Evolutionary conservation across 768 basidiomycete genomes (phyloP).

Genomic region (Gloeostereum incarnatum): DNA sequence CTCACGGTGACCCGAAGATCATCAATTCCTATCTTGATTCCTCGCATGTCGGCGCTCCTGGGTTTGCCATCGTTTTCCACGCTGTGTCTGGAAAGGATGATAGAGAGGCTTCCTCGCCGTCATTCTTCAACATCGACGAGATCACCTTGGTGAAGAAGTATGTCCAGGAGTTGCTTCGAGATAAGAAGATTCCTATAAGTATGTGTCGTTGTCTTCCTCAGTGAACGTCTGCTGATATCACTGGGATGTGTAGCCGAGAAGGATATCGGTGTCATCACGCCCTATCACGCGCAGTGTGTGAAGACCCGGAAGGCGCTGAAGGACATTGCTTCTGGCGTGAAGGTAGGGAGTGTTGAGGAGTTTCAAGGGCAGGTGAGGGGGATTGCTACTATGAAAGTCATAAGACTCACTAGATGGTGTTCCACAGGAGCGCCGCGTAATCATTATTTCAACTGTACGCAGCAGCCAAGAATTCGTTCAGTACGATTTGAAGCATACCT

Average conservation of each 20-base stretch:
- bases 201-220: constrained; percentile 2
- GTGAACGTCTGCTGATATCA: not conserved
- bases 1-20: too few species aligned
- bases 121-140: constrained; percentile 40
- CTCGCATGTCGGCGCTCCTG: constrained; percentile 16
- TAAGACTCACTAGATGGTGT: not conserved
- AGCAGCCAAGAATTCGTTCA: constrained; percentile 13
- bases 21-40: too few species aligned
- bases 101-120: constrained; percentile 29
- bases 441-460: constrained; percentile 18
- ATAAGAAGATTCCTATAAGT: constrained; percentile 15
- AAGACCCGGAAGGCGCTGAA: constrained; percentile 33
- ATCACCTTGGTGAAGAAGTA: too few species aligned
- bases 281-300: constrained; percentile 29
- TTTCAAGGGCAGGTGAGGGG: constrained; percentile 30
- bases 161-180: constrained; percentile 9
- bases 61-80: constrained; percentile 33
- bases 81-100: too few species aligned
- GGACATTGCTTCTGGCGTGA: constrained; percentile 14
- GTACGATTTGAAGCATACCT: constrained; percentile 15
- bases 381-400: not conserved
- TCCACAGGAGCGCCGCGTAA: constrained; percentile 16
- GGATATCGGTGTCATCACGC: constrained; percentile 31
- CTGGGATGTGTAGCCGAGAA: constrained; percentile 12
- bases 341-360: constrained; percentile 33